Percentiles rank a stretch among this genome's conserved stretches.
Conservation (phyloP, 2,329 filamentous ascomycete species). For the Aciculosporium take region DNA sequence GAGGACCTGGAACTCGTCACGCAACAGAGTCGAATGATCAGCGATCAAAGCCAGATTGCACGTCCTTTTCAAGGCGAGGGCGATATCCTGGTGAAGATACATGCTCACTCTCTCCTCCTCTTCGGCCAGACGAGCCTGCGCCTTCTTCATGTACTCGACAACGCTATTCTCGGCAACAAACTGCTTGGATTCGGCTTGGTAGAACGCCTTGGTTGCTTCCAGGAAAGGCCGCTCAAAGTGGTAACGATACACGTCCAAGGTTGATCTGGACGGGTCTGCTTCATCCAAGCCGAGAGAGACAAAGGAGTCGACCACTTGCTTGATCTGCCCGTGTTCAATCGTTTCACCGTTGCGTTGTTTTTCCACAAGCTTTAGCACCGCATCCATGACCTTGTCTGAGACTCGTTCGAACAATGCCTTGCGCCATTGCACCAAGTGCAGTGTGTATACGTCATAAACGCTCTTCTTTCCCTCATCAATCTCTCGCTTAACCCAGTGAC, state of each 20-base stretch:
- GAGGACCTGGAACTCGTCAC: slow-evolving; percentile 90
- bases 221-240: slow-evolving; percentile 93
- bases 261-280: slow-evolving; percentile 82
- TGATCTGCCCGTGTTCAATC: slow-evolving; percentile 93
- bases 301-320: slow-evolving; percentile 91
- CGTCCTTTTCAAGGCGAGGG: slow-evolving; percentile 64
- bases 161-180: slow-evolving; percentile 96
- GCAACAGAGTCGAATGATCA: slow-evolving; percentile 70
- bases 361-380: slow-evolving; percentile 87
- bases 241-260: slow-evolving; percentile 82
- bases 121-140: slow-evolving; percentile 73
- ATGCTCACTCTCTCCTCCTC: slow-evolving; percentile 88
- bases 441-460: slow-evolving; percentile 93
- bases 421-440: slow-evolving; percentile 93
- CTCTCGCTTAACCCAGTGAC: slow-evolving; percentile 97
- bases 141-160: slow-evolving; percentile 99
- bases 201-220: slow-evolving; percentile 69
- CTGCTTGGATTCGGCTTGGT: slow-evolving; percentile 79
- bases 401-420: slow-evolving; percentile 77
- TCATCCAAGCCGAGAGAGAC: slow-evolving; percentile 91
- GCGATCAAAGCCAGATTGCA: slow-evolving; percentile 85
- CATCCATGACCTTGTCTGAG: slow-evolving; percentile 80
- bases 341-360: slow-evolving; percentile 96
- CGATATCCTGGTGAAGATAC: slow-evolving; percentile 85
- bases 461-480: slow-evolving; percentile 98